phyloP scores from a whole-genome alignment of 2,329 filamentous ascomycete species.

The Exophiala sideris region DNA sequence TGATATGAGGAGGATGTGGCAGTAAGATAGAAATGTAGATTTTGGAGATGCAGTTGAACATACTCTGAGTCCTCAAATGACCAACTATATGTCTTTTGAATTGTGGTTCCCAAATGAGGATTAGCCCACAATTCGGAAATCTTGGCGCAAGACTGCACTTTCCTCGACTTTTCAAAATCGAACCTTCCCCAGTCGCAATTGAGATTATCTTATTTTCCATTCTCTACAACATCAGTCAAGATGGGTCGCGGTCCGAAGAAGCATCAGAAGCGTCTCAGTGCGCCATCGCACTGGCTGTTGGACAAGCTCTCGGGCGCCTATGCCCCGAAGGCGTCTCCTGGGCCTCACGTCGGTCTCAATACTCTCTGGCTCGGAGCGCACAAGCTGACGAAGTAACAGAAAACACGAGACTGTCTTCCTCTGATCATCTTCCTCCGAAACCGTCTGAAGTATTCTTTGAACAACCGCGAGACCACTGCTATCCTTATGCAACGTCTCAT shows the following conservation, averaged over 20 bases:
- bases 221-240: conserved; percentile 33
- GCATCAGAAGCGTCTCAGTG: conserved; percentile 99
- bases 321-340: conserved; percentile 66
- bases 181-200: not conserved
- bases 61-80: conserved; percentile 1
- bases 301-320: conserved; percentile 97
- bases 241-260: conserved; percentile 72
- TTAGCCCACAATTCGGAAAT: too few species aligned
- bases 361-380: not conserved
- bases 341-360: conserved; percentile 56
- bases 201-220: not conserved
- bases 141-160: too few species aligned
- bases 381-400: conserved; percentile 61
- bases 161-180: not conserved
- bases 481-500: conserved; percentile 99
- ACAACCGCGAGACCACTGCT: conserved; percentile 93
- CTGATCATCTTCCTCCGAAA: conserved; percentile 96
- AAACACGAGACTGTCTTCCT: conserved; percentile 97
- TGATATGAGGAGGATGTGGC: conserved; percentile 51
- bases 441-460: conserved; percentile 97
- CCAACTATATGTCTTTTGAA: not conserved
- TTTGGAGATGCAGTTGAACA: not conserved
- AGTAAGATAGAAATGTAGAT: not conserved
- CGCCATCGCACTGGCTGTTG: conserved; percentile 98
- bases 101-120: too few species aligned